These are phyloP conservation scores for Chalciporus chontae DNA, from an alignment of 768 basidiomycete genomes.

Conservation along the genomic window DNA sequence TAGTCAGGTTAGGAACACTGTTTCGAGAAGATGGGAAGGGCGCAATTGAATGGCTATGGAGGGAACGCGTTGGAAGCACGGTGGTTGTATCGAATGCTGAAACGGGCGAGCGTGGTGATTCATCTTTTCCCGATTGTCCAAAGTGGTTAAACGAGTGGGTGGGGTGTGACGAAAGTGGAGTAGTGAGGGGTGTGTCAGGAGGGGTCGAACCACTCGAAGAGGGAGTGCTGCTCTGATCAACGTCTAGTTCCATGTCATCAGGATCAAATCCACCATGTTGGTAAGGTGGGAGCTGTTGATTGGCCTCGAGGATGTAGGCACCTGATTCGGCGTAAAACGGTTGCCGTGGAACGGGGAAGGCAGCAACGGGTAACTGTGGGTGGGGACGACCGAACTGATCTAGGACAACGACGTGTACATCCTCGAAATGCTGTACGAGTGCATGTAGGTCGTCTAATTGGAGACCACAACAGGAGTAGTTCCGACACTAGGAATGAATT, in stretches of 20 bases:
- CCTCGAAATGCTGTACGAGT: constrained; percentile 89
- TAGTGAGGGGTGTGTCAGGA: constrained; percentile 43
- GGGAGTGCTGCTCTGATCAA: constrained; percentile 55
- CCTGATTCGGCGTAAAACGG: constrained; percentile 32
- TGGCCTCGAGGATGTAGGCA: constrained; percentile 26
- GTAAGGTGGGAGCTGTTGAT: constrained; percentile 30
- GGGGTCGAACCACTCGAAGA: constrained; percentile 39
- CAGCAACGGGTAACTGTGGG: constrained; percentile 20
- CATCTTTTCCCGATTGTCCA: constrained; percentile 27
- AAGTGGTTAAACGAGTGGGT: constrained; percentile 31
- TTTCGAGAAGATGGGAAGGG: constrained; percentile 30
- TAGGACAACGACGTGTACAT: constrained; percentile 79
- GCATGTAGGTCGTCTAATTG: constrained; percentile 74
- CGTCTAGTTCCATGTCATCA: constrained; percentile 80
- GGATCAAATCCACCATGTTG: constrained; percentile 52
- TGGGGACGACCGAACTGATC: constrained; percentile 40
- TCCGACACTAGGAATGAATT: constrained; percentile 53
- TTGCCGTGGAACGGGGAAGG: constrained; percentile 34
- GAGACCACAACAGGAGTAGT: constrained; percentile 88
- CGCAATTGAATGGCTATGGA: constrained; percentile 37
- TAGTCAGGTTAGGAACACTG: constrained; percentile 27
- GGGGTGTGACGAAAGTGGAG: constrained; percentile 37
- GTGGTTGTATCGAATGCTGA: constrained; percentile 52
- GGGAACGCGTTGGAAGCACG: constrained; percentile 47
- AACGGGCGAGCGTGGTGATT: constrained; percentile 33